A percentile compares a stretch with the other conserved stretches of the same genome.
Conservation (phyloP, 1,284 basidiomycete genomes). For the Ganoderma sinense region DNA sequence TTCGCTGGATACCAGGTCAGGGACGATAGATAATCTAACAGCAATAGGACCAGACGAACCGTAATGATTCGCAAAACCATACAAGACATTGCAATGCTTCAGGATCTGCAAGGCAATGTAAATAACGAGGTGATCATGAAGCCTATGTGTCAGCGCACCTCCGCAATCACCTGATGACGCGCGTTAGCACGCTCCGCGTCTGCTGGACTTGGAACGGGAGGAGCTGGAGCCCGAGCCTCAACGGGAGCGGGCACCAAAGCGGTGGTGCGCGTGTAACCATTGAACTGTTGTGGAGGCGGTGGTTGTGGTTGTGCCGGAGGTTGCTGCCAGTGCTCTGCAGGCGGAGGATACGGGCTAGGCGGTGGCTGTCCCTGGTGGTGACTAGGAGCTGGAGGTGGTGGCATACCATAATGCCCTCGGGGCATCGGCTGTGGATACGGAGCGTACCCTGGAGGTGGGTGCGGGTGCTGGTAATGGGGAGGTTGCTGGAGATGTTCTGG, state of each 20-base stretch:
- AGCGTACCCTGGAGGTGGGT: constrained; percentile 30
- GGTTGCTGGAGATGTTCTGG: constrained; percentile 39
- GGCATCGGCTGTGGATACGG: constrained; percentile 36
- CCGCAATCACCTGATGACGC: constrained; percentile 34
- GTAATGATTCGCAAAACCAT: constrained; percentile 70
- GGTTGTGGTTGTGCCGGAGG: constrained; percentile 29
- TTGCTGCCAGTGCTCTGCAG: constrained; percentile 47
- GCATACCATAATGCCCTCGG: constrained; percentile 35
- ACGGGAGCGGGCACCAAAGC: constrained; percentile 46
- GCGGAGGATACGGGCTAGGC: constrained; percentile 34
- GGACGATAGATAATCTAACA: neutral
- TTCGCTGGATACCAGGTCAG: constrained; percentile 44
- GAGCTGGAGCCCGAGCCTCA: constrained; percentile 36
- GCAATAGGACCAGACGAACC: constrained; percentile 44
- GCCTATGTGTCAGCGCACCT: constrained; percentile 27
- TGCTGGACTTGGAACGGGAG: constrained; percentile 20
- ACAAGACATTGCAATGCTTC: constrained; percentile 64
- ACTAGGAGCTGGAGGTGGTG: constrained; percentile 36
- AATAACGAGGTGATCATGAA: constrained; percentile 12
- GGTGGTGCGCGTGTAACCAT: constrained; percentile 34
- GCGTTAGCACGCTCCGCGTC: constrained; percentile 30
- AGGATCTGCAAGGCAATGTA: constrained; percentile 53
- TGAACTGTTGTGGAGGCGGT: constrained; percentile 32
- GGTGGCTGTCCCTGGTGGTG: constrained; percentile 39
- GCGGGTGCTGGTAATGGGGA: constrained; percentile 31